These are phyloP conservation scores for Phytophthora agathidicida DNA, from an alignment of 352 stramenopile genomes.

Conservation along the genomic window DNA sequence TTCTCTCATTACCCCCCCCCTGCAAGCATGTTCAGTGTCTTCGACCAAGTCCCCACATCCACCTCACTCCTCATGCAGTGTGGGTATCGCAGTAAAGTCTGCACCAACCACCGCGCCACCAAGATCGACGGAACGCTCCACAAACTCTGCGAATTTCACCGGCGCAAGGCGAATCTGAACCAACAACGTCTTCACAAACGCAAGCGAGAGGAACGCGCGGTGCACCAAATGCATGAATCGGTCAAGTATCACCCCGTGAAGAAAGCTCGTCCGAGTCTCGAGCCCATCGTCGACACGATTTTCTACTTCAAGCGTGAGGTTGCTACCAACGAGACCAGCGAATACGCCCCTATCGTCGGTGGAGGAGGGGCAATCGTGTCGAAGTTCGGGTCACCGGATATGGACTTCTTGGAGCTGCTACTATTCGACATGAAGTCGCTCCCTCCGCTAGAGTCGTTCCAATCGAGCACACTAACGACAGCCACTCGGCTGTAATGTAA, in stretches of 20 bases:
- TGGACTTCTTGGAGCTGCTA: conserved; percentile 23
- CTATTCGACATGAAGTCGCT: conserved; percentile 19
- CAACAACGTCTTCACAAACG: conserved; percentile 54
- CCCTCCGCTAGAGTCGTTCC: conserved; percentile 15
- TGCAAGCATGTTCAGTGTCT: conserved; percentile 4
- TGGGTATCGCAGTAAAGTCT: conserved; percentile 62
- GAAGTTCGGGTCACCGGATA: conserved; percentile 7
- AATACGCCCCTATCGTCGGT: background rate
- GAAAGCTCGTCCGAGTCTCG: conserved; percentile 5
- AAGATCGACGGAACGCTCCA: conserved; percentile 60
- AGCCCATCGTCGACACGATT: conserved; percentile 1
- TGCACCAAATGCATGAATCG: background rate
- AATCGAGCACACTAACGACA: background rate
- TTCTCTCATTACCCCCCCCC: no score
- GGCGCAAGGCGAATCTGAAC: conserved; percentile 60
- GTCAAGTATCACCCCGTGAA: background rate
- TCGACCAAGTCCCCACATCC: conserved; percentile 4
- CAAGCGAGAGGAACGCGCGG: conserved; percentile 23
- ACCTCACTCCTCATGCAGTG: conserved; percentile 32
- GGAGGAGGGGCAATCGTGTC: background rate
- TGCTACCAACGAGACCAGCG: background rate
- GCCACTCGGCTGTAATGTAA: conserved; percentile 3
- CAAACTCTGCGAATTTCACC: conserved; percentile 66
- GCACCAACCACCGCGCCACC: conserved; percentile 46
- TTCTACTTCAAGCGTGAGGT: background rate